These are phyloP conservation scores for Colletotrichum sp. DNA, from an alignment of 2,329 filamentous ascomycete genomes.

Conservation along the genomic window DNA sequence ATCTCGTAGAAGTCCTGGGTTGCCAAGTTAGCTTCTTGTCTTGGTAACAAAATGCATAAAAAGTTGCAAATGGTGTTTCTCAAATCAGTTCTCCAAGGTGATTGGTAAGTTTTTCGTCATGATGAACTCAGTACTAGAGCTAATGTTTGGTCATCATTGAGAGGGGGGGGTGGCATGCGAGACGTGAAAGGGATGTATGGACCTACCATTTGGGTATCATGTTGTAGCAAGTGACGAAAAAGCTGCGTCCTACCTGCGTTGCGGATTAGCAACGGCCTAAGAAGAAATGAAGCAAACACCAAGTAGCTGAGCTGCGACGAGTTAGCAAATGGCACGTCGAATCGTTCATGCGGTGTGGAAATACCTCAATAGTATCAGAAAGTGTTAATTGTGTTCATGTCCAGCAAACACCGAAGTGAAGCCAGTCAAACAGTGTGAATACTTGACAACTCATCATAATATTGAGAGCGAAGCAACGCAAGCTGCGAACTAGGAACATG, in stretches of 20 bases:
- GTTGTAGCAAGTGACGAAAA: neutral
- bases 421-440: slow-evolving; percentile 67
- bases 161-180: slow-evolving; percentile 31
- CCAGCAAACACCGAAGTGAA: slow-evolving; percentile 41
- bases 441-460: slow-evolving; percentile 56
- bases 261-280: neutral
- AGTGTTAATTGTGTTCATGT: slow-evolving; percentile 59
- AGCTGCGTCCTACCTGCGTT: slow-evolving; percentile 9
- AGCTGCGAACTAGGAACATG: neutral
- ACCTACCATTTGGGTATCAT: slow-evolving; percentile 1
- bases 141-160: slow-evolving; percentile 53
- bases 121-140: slow-evolving; percentile 57
- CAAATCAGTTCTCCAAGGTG: slow-evolving; percentile 69
- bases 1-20: neutral
- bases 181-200: neutral
- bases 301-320: neutral
- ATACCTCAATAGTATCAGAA: slow-evolving; percentile 59
- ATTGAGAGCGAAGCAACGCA: neutral
- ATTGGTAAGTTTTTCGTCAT: slow-evolving; percentile 57
- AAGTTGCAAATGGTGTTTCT: slow-evolving; percentile 28
- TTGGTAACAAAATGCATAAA: neutral
- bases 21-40: neutral
- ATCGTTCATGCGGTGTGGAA: neutral
- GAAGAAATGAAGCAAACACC: neutral
- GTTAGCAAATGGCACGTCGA: neutral